These are phyloP conservation scores for Lasiodiplodia hormozganensis DNA, from an alignment of 2,329 filamentous ascomycete genomes.

Conservation along the genomic window DNA sequence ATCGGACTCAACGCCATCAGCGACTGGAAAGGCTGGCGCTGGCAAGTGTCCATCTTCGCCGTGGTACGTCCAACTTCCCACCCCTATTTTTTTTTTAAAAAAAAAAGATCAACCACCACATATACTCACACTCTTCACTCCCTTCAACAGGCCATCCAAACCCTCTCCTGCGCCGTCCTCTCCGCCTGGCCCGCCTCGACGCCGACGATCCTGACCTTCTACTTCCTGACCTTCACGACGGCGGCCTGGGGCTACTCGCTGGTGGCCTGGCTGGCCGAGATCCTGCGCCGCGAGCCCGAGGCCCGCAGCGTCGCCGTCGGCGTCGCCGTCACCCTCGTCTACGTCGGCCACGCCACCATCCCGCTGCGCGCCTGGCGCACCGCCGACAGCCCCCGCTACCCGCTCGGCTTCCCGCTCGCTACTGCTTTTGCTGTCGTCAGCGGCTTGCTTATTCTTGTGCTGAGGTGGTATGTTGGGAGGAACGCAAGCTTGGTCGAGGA, in stretches of 20 bases:
- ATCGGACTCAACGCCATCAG: slow-evolving; percentile 31
- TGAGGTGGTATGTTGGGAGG: neutral
- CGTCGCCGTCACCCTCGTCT: slow-evolving; percentile 8
- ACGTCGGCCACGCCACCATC: slow-evolving; percentile 32
- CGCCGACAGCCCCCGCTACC: slow-evolving; percentile 21
- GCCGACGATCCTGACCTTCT: slow-evolving; percentile 30
- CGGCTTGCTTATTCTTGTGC: neutral
- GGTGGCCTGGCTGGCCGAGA: slow-evolving; percentile 31
- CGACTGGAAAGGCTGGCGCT: slow-evolving; percentile 32
- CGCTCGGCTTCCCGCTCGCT: slow-evolving; percentile 16
- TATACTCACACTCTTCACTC: too few species aligned
- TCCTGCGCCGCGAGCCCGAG: slow-evolving; percentile 31
- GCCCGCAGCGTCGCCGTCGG: slow-evolving; percentile 31
- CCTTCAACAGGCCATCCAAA: slow-evolving; percentile 10
- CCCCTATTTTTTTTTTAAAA: too few species aligned
- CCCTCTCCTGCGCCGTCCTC: slow-evolving; percentile 26
- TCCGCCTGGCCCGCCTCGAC: slow-evolving; percentile 29
- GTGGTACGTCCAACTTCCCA: slow-evolving; percentile 15
- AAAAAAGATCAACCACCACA: too few species aligned
- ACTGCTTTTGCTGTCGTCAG: slow-evolving; percentile 6
- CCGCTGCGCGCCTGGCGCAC: slow-evolving; percentile 31
- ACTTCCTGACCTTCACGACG: slow-evolving; percentile 31
- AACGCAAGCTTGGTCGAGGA: neutral
- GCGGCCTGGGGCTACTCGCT: slow-evolving; percentile 29
- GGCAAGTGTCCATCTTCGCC: slow-evolving; percentile 30